Base-by-base conservation (phyloP, 192 early-diverging fungal species). In the Entomortierella beljakovae region DNA sequence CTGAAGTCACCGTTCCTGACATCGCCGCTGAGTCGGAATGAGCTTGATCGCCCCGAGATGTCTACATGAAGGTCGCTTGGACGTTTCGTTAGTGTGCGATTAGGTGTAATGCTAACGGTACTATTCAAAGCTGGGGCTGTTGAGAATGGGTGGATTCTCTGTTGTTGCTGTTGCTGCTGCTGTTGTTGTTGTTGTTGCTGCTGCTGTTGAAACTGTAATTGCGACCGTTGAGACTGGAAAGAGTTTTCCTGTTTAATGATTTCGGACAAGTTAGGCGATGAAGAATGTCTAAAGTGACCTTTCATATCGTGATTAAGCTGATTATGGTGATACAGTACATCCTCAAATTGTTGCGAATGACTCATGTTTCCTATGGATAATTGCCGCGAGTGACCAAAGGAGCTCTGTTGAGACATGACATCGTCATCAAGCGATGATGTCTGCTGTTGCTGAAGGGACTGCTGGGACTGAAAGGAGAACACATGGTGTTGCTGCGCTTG, bases 11-110 rank as follows among this genome's bases (percentile, higher is more conserved):
- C 80, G 34, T 61, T 65, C 38, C 70, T 60, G 55, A 73, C 70
- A 49, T 69, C 70, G 22, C 70, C 80, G 42, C 35, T 72, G 22
- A 74, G 57, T 20, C 66, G 70, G 55, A 69, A 74, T 5, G 58
- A 64, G 58, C 70, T 81, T 4, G 80, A 68, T 15, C 66, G 65
- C 28, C 80, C 70, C 11, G 82, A 80, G 22, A 83, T 74, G 25
- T 73, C 65, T 23, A 70, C 77, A 56, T 70, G 80, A 25, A 74
- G 70, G 43, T 68, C 72, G 34, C 68, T 74, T 25, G 73, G 72
- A 26, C 68, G 68, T 49, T 71, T 82, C 34, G 73, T 82, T 31
- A 70, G 22, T 15, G 61, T 70, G 25, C 68, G 68, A 42, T 50
- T 54, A n/a, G 73, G 57, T 26, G 61, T 38, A 9, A 63, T 28